These are phyloP conservation scores for Spatholobus suberectus DNA, from an alignment of 306 rosid genomes.

Conservation along the genomic window DNA sequence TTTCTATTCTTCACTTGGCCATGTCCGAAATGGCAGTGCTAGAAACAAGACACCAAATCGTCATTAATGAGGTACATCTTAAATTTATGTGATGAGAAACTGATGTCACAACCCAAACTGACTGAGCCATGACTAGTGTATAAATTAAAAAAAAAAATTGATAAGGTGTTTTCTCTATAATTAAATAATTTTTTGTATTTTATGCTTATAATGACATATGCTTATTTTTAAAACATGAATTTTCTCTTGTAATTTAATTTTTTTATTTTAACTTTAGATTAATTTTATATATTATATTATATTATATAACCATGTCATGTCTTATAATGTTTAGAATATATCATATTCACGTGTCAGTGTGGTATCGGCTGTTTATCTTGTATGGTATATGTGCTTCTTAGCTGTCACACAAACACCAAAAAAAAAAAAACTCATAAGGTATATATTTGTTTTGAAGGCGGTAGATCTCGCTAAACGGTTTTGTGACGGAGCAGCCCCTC, in stretches of 20 bases:
- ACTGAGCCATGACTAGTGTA: background rate
- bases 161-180: background rate
- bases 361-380: background rate
- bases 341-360: background rate
- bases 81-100: background rate
- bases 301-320: background rate
- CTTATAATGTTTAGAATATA: background rate
- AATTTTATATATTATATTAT: background rate
- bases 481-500: slow-evolving; percentile 96
- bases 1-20: slow-evolving; percentile 93
- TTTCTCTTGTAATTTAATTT: background rate
- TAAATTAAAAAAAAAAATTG: no score
- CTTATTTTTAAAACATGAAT: background rate
- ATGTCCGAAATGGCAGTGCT: slow-evolving; percentile 83
- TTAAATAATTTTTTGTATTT: no score
- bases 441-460: slow-evolving; percentile 62
- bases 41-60: slow-evolving; percentile 80
- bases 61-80: slow-evolving; percentile 81
- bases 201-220: background rate
- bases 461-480: slow-evolving; percentile 95
- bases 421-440: background rate
- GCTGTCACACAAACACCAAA: background rate
- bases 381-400: background rate
- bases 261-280: background rate
- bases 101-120: background rate